phyloP scores from a whole-genome alignment of 805 yeast species.

The Barnettozyma californica region DNA sequence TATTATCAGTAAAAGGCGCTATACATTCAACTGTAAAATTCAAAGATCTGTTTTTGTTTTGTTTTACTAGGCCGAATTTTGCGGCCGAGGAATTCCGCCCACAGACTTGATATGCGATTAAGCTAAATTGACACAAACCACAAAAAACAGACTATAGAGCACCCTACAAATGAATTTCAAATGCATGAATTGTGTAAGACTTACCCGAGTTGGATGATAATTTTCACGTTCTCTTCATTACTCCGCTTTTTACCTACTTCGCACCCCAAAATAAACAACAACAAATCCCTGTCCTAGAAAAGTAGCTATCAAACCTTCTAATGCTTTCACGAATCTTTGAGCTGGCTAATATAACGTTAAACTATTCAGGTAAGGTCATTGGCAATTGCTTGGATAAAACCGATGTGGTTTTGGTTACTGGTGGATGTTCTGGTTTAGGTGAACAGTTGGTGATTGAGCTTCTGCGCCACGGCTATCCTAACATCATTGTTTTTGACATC shows the following conservation, averaged over 20 bases:
- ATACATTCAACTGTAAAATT: too few species aligned
- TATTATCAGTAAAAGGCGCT: too few species aligned
- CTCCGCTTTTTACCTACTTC: background rate
- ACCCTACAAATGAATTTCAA: background rate
- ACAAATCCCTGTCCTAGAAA: background rate
- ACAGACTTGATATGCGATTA: background rate
- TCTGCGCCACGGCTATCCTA: constrained; percentile 34
- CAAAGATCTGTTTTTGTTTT: too few species aligned
- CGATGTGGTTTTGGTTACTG: constrained; percentile 74
- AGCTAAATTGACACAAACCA: background rate
- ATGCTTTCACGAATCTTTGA: constrained; percentile 4
- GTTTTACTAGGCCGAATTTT: too few species aligned
- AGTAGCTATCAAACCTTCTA: background rate
- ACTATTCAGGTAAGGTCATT: constrained; percentile 29
- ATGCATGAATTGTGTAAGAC: background rate
- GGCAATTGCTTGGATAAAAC: constrained; percentile 51
- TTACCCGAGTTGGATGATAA: background rate
- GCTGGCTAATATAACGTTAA: constrained; percentile 2
- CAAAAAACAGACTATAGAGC: background rate
- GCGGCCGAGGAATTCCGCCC: background rate
- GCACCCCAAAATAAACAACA: background rate
- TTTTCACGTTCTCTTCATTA: background rate
- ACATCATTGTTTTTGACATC: constrained; percentile 65
- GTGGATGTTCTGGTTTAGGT: constrained; percentile 82
- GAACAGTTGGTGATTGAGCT: constrained; percentile 49